Conservation (phyloP, 2,329 filamentous ascomycete species). For the Aureobasidium zeae region DNA sequence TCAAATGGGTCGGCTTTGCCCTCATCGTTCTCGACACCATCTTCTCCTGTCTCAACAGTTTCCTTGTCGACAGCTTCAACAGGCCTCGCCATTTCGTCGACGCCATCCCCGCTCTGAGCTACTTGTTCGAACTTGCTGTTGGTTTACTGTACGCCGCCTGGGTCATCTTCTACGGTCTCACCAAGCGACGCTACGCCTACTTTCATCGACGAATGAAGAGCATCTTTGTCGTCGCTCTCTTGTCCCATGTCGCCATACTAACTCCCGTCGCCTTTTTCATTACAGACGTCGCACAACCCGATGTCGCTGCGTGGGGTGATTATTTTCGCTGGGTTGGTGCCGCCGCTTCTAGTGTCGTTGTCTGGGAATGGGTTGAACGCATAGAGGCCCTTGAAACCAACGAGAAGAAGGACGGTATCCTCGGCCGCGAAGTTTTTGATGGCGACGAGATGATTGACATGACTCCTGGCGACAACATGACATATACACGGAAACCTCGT, state of each 20-base stretch:
- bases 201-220: conserved; percentile 87
- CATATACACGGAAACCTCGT: conserved; percentile 27
- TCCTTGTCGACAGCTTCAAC: conserved; percentile 51
- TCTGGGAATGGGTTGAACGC: conserved; percentile 96
- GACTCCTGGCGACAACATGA: conserved; percentile 49
- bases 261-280: conserved; percentile 92
- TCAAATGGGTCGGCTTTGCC: conserved; percentile 96
- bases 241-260: conserved; percentile 73
- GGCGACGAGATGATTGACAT: conserved; percentile 84
- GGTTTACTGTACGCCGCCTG: conserved; percentile 84
- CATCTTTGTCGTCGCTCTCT: conserved; percentile 67
- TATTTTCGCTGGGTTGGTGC: conserved; percentile 96
- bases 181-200: conserved; percentile 83
- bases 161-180: conserved; percentile 89
- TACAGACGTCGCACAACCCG: conserved; percentile 74
- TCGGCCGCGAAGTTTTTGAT: conserved; percentile 85
- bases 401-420: conserved; percentile 85
- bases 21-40: conserved; percentile 84
- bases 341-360: conserved; percentile 87
- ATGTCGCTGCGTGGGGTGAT: conserved; percentile 85
- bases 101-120: conserved; percentile 82
- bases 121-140: conserved; percentile 79
- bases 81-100: conserved; percentile 72
- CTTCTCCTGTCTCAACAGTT: conserved; percentile 87
- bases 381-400: conserved; percentile 88